Evolutionary conservation across 176 grass and related monocot genomes (phyloP).

Genomic region (Musa beccarii): DNA sequence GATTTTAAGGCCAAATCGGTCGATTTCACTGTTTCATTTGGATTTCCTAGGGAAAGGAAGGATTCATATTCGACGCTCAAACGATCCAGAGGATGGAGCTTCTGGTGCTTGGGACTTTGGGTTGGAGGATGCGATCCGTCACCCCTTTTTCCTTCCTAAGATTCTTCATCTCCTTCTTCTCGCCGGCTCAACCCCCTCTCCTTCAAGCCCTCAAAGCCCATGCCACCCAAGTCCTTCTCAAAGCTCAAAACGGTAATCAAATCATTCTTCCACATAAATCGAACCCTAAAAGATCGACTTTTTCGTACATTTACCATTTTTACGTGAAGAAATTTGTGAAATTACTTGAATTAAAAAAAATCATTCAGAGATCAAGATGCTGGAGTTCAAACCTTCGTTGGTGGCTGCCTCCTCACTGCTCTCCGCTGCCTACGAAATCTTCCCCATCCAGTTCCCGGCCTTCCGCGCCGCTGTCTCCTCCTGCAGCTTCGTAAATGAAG

Average conservation of each 20-base stretch:
- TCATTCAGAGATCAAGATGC: conserved; percentile 59
- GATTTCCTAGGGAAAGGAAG: conserved; percentile 45
- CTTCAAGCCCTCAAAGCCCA: conserved; percentile 60
- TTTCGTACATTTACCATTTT: background rate
- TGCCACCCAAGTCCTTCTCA: conserved; percentile 50
- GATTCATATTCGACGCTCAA: conserved; percentile 59
- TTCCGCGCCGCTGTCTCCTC: conserved; percentile 47
- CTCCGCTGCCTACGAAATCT: conserved; percentile 58
- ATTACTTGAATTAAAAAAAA: conserved; percentile 4
- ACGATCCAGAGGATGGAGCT: conserved; percentile 76
- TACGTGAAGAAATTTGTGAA: background rate
- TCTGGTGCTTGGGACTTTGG: conserved; percentile 49
- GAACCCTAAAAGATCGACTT: background rate
- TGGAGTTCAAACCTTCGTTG: conserved; percentile 65
- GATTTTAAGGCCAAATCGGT: background rate
- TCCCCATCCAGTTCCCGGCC: conserved; percentile 35
- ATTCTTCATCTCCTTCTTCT: conserved; percentile 73
- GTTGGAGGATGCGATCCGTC: conserved; percentile 83
- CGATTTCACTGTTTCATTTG: background rate
- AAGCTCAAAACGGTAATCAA: conserved; percentile 48
- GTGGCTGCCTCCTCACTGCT: conserved; percentile 51
- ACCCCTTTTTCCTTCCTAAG: conserved; percentile 87
- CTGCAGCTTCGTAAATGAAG: conserved; percentile 90
- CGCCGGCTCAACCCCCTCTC: conserved; percentile 28
- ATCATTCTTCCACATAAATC: background rate